Percentiles rank a stretch among this genome's conserved stretches.
Evolutionary conservation across 371 early-diverging fungal species (phyloP).

Genomic region (Syncephalastrum sp.): DNA sequence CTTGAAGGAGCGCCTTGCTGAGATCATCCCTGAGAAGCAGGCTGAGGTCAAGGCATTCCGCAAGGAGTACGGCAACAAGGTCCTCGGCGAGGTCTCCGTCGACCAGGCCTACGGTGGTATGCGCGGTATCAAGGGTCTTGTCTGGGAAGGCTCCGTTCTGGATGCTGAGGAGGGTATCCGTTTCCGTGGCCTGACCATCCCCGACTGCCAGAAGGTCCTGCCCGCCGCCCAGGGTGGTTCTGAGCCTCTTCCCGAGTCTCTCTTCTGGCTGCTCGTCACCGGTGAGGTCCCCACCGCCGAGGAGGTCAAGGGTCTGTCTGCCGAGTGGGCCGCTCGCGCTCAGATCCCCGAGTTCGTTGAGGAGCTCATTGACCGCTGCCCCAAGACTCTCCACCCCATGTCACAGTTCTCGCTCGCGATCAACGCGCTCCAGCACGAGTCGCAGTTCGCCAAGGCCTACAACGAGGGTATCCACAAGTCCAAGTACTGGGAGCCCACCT

Average conservation of each 20-base stretch:
- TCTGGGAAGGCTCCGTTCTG: constrained; percentile 97
- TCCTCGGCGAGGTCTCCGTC: constrained; percentile 92
- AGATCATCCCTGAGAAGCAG: constrained; percentile 92
- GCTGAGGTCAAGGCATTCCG: constrained; percentile 93
- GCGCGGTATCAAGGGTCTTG: constrained; percentile 98
- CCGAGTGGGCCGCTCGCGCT: constrained; percentile 95
- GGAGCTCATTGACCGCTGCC: constrained; percentile 96
- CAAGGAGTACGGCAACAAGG: constrained; percentile 85
- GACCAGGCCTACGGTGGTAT: constrained; percentile 98
- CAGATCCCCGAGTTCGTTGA: constrained; percentile 90
- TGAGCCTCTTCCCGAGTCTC: constrained; percentile 96
- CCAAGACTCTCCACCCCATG: constrained; percentile 98
- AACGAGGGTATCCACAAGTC: constrained; percentile 90
- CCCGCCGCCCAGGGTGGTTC: constrained; percentile 85
- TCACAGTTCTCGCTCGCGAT: constrained; percentile 96
- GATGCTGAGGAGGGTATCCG: constrained; percentile 98
- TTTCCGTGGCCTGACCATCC: constrained; percentile 96
- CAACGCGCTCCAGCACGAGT: constrained; percentile 95
- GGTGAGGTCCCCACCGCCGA: constrained; percentile 96
- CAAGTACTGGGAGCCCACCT: constrained; percentile 96
- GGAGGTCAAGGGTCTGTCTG: constrained; percentile 89
- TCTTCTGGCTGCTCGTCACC: constrained; percentile 97
- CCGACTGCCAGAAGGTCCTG: constrained; percentile 91
- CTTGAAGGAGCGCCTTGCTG: constrained; percentile 91
- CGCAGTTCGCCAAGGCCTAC: constrained; percentile 96